Percentiles rank a stretch among this genome's conserved stretches.
These are phyloP conservation scores for Vaccinium myrtillus DNA, from an alignment of 148 eudicot genomes.

Conservation along the genomic window DNA sequence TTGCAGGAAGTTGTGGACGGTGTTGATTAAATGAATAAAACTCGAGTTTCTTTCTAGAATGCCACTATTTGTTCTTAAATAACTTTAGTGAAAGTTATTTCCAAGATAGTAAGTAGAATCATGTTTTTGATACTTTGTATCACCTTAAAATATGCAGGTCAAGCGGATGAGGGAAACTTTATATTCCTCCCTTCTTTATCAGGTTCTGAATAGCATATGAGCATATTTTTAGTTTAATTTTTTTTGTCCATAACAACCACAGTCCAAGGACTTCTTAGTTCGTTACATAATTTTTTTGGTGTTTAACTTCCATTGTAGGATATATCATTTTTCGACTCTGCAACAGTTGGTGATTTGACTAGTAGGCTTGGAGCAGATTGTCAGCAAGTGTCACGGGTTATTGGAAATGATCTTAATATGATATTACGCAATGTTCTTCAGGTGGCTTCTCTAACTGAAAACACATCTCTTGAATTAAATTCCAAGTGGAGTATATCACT, in stretches of 20 bases:
- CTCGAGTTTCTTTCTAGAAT: neutral
- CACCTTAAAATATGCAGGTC: constrained; percentile 52
- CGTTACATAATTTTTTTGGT: constrained; percentile 5
- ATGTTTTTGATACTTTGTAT: neutral
- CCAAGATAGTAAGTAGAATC: neutral
- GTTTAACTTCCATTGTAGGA: constrained; percentile 50
- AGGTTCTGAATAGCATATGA: constrained; percentile 43
- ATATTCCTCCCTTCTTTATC: constrained; percentile 80
- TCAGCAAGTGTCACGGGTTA: constrained; percentile 98
- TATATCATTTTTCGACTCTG: constrained; percentile 78
- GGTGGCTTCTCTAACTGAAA: constrained; percentile 39
- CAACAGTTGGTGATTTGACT: constrained; percentile 94
- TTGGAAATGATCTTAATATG: constrained; percentile 93
- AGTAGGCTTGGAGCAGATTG: constrained; percentile 99
- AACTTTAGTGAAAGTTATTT: neutral
- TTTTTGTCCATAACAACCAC: constrained; percentile 12
- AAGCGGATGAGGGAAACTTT: constrained; percentile 92
- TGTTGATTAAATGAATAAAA: neutral
- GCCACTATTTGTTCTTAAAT: neutral
- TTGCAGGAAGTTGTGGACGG: constrained; percentile 1
- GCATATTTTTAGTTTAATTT: neutral
- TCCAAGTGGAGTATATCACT: constrained; percentile 15
- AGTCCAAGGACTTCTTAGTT: constrained; percentile 2
- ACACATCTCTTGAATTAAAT: neutral
- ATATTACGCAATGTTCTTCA: constrained; percentile 88